phyloP scores from a whole-genome alignment of 306 rosid species.

The Inga leiocalycina region DNA sequence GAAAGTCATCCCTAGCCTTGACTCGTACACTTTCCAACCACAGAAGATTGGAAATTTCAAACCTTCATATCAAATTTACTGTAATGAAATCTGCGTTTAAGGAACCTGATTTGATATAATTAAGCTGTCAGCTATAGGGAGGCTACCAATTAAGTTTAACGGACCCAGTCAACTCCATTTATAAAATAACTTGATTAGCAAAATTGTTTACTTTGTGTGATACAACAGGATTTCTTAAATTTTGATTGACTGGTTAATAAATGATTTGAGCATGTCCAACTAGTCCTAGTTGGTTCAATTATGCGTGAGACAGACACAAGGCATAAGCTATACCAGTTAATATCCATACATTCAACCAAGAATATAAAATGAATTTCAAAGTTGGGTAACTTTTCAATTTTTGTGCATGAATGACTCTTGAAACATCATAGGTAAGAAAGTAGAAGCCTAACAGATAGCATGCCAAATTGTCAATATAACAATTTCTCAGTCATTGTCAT shows the following conservation, averaged over 20 bases:
- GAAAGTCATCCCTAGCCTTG: not conserved
- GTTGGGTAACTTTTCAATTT: slow-evolving; percentile 8
- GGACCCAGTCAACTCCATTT: slow-evolving; percentile 13
- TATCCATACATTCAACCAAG: not conserved
- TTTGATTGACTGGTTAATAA: not conserved
- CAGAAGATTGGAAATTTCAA: slow-evolving; percentile 7
- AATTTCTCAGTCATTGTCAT: slow-evolving; percentile 16
- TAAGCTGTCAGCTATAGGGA: slow-evolving; percentile 12
- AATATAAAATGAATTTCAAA: slow-evolving; percentile 5
- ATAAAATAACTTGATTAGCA: not conserved
- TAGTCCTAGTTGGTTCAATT: slow-evolving; percentile 9
- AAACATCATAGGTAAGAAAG: not conserved
- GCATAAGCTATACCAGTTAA: not conserved
- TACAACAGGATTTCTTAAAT: not conserved
- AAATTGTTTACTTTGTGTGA: slow-evolving; percentile 1
- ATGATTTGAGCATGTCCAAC: slow-evolving; percentile 16
- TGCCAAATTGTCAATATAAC: slow-evolving; percentile 4
- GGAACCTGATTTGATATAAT: slow-evolving; percentile 3
- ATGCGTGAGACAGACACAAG: slow-evolving; percentile 13
- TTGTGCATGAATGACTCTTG: not conserved
- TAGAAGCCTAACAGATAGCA: slow-evolving; percentile 19
- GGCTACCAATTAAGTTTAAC: not conserved
- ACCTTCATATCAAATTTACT: slow-evolving; percentile 8
- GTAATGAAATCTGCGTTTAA: not conserved
- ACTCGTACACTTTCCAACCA: slow-evolving; percentile 9